Conservation (phyloP, 768 basidiomycete species). For the Flagelloscypha sp. region DNA sequence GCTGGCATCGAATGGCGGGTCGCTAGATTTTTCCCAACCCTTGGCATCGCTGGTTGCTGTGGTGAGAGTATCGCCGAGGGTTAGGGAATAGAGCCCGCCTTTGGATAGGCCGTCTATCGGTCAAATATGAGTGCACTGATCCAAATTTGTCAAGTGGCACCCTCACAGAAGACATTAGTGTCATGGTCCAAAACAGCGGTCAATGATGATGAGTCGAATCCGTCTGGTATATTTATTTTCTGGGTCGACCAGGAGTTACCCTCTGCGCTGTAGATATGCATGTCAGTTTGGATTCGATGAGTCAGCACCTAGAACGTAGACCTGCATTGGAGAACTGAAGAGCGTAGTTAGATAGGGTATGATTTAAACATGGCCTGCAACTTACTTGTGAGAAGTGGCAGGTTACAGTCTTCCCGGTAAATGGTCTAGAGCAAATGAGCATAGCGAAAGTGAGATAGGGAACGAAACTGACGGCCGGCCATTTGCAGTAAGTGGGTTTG, state of each 20-base stretch:
- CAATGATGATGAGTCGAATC: slow-evolving; percentile 57
- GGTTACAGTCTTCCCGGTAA: slow-evolving; percentile 52
- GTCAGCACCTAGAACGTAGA: slow-evolving; percentile 81
- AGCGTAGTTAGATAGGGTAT: background rate
- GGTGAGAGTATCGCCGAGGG: slow-evolving; percentile 60
- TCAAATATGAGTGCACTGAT: slow-evolving; percentile 2
- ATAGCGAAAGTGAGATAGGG: slow-evolving; percentile 1
- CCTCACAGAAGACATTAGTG: slow-evolving; percentile 81
- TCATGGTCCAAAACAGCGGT: slow-evolving; percentile 85
- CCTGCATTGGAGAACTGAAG: slow-evolving; percentile 70
- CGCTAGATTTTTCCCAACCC: slow-evolving; percentile 57
- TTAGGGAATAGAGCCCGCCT: slow-evolving; percentile 56
- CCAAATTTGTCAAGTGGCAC: background rate
- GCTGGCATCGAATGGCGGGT: slow-evolving; percentile 42
- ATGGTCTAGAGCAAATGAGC: slow-evolving; percentile 36
- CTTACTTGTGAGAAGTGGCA: slow-evolving; percentile 68
- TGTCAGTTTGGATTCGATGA: slow-evolving; percentile 50
- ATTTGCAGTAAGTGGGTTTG: slow-evolving; percentile 60
- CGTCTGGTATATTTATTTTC: slow-evolving; percentile 25
- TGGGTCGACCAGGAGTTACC: slow-evolving; percentile 77
- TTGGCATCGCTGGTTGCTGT: slow-evolving; percentile 54
- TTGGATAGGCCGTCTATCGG: slow-evolving; percentile 59
- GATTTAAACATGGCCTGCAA: background rate
- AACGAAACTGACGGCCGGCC: slow-evolving; percentile 63
- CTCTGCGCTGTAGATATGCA: slow-evolving; percentile 77